phyloP scores from a whole-genome alignment of 1,139 yeast species.

The Kodamaea sp. region DNA sequence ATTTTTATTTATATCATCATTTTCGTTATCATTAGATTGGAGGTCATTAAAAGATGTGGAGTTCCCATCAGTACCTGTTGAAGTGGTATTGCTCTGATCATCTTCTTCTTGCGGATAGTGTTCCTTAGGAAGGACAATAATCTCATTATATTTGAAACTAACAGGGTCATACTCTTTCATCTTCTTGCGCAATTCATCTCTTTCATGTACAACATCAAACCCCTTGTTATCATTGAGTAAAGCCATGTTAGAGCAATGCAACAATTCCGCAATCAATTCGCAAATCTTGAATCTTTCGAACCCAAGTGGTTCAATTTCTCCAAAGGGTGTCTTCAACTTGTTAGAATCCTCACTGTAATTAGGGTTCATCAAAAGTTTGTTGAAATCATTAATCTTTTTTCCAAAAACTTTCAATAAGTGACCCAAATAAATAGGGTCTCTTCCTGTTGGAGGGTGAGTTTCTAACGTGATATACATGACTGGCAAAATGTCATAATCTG shows the following conservation, averaged over 20 bases:
- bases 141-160: conserved; percentile 47
- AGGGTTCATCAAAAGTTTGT: conserved; percentile 28
- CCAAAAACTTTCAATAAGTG: conserved; percentile 80
- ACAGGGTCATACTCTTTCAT: conserved; percentile 47
- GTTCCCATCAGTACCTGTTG: conserved; percentile 6
- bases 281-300: conserved; percentile 94
- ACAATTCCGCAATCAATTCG: conserved; percentile 87
- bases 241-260: conserved; percentile 97
- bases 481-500: conserved; percentile 91
- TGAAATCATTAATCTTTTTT: conserved; percentile 66
- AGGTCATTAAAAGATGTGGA: conserved; percentile 4
- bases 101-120: conserved; percentile 11
- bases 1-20: conserved; percentile 6
- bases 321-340: conserved; percentile 54
- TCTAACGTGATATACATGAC: conserved; percentile 83
- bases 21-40: conserved; percentile 13
- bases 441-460: conserved; percentile 89
- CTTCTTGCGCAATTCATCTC: conserved; percentile 63
- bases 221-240: conserved; percentile 83
- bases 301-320: conserved; percentile 77
- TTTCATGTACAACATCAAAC: conserved; percentile 66
- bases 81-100: conserved; percentile 12
- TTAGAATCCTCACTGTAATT: conserved; percentile 17
- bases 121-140: conserved; percentile 35
- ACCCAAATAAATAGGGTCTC: conserved; percentile 94